These are phyloP conservation scores for Albugo laibachii DNA, from an alignment of 352 stramenopile species.

Conservation along the genomic window DNA sequence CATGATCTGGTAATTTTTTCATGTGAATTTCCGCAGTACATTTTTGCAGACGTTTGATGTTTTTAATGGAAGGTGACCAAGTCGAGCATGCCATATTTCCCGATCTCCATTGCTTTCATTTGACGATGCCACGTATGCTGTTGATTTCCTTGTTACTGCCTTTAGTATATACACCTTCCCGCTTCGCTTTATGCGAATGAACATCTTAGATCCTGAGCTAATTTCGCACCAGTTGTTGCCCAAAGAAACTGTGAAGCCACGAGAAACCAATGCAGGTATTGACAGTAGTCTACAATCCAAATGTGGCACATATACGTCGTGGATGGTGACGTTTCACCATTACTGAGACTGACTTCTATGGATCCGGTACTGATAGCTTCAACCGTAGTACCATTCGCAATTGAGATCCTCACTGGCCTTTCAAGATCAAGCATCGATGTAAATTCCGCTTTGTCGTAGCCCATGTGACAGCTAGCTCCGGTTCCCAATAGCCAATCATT, in stretches of 20 bases:
- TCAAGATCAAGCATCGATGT: background rate
- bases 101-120: background rate
- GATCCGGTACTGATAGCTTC: slow-evolving; percentile 2
- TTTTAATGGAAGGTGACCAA: background rate
- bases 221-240: no score
- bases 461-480: slow-evolving; percentile 12
- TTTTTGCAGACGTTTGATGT: background rate
- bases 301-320: slow-evolving; percentile 7
- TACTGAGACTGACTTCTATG: background rate
- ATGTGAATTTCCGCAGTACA: background rate
- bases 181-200: background rate
- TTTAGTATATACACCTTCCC: background rate
- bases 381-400: slow-evolving; percentile 5
- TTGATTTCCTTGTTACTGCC: background rate
- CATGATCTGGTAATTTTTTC: background rate
- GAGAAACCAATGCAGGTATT: background rate
- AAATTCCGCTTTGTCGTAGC: slow-evolving; percentile 3
- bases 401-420: slow-evolving; percentile 3
- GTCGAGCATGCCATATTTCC: slow-evolving; percentile 4
- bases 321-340: slow-evolving; percentile 6
- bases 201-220: background rate
- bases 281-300: slow-evolving; percentile 10
- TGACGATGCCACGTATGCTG: background rate
- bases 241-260: background rate
- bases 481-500: slow-evolving; percentile 6